These are phyloP conservation scores for Apiotrichum siamense DNA, from an alignment of 1,284 basidiomycete genomes.

Conservation along the genomic window DNA sequence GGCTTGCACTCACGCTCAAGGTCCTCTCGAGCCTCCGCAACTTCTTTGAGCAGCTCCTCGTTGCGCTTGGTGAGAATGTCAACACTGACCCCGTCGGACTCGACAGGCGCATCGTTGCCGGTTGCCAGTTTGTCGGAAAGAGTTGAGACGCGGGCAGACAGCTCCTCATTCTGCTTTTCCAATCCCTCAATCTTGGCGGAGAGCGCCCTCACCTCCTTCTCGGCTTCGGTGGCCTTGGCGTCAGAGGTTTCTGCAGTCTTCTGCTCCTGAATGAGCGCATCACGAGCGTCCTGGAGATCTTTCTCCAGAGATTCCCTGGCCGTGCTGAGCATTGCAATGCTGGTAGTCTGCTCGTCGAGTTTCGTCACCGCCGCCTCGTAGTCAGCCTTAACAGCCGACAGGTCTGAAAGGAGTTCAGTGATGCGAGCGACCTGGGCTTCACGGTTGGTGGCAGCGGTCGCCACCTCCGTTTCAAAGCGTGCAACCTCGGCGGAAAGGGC, in stretches of 20 bases:
- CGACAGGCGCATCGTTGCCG: neutral
- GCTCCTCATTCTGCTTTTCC: slow-evolving; percentile 11
- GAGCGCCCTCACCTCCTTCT: slow-evolving; percentile 1
- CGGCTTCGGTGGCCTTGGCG: neutral
- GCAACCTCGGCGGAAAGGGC: neutral
- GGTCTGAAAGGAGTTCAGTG: neutral
- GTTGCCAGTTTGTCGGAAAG: slow-evolving; percentile 7
- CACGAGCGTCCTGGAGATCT: neutral
- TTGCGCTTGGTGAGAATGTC: slow-evolving; percentile 26
- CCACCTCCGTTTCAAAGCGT: neutral
- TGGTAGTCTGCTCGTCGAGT: neutral
- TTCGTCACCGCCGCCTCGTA: neutral
- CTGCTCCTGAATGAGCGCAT: neutral
- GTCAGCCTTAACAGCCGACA: neutral
- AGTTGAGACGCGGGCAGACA: slow-evolving; percentile 1
- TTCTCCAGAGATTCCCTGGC: neutral
- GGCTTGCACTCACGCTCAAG: neutral
- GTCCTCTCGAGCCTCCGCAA: slow-evolving; percentile 15
- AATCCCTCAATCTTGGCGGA: slow-evolving; percentile 4
- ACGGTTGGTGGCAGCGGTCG: neutral
- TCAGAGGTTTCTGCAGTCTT: neutral
- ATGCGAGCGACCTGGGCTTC: neutral
- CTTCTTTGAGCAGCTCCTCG: slow-evolving; percentile 19
- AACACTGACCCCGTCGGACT: slow-evolving; percentile 1
- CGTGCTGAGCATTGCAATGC: neutral